phyloP scores from a whole-genome alignment of 2,329 filamentous ascomycete species.

The Hypocreales sp. region DNA sequence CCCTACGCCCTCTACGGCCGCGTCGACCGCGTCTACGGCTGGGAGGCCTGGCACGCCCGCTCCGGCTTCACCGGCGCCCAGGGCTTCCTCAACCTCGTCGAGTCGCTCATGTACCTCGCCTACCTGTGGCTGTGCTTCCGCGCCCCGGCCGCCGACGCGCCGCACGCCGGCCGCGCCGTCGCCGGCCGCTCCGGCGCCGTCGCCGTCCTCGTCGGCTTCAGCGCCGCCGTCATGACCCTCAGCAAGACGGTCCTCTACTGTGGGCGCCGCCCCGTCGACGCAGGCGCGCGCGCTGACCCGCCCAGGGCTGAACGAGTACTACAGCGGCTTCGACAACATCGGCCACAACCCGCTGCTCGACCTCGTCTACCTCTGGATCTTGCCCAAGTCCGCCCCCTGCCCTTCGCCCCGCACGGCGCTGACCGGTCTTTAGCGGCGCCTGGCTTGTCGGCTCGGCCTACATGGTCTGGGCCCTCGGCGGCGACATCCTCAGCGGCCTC shows the following conservation, averaged over 20 bases:
- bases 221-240: constrained; percentile 41
- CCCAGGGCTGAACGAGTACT: constrained; percentile 40
- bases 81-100: constrained; percentile 49
- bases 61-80: constrained; percentile 72
- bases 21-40: constrained; percentile 72
- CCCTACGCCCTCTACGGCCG: constrained; percentile 71
- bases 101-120: constrained; percentile 47
- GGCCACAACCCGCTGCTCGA: constrained; percentile 33
- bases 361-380: constrained; percentile 37
- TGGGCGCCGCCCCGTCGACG: constrained; percentile 17
- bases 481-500: constrained; percentile 32
- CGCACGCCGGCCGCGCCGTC: constrained; percentile 13
- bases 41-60: constrained; percentile 48
- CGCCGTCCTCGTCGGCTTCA: constrained; percentile 33
- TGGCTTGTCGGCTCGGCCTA: constrained; percentile 39
- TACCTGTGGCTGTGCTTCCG: constrained; percentile 29
- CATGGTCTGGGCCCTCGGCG: constrained; percentile 33
- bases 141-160: constrained; percentile 6
- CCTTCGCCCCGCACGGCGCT: too few relatives aligned
- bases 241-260: constrained; percentile 48
- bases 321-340: constrained; percentile 38
- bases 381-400: constrained; percentile 35
- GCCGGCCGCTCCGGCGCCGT: constrained; percentile 25
- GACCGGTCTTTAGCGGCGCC: constrained; percentile 36
- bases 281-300: background rate